Evolutionary conservation across 2,329 filamentous ascomycete species (phyloP).

Genomic region (Hypomyces perniciosus): DNA sequence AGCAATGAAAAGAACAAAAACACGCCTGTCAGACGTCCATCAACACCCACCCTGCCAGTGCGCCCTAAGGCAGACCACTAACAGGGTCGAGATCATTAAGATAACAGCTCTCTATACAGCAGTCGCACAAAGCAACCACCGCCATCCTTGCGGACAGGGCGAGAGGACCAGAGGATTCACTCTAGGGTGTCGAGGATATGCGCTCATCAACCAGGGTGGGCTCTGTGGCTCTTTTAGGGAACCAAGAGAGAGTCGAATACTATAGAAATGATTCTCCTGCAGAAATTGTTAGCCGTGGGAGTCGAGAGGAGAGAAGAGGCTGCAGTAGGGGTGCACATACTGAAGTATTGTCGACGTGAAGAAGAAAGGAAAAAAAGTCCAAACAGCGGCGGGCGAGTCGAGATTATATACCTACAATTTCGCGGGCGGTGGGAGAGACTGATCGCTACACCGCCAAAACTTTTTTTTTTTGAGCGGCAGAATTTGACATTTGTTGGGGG

Average conservation of each 20-base stretch:
- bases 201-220: conserved; percentile 91
- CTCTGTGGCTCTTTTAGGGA: conserved; percentile 89
- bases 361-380: conserved; percentile 43
- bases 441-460: conserved; percentile 10
- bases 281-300: conserved; percentile 18
- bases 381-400: conserved; percentile 24
- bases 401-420: conserved; percentile 26
- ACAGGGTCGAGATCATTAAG: conserved; percentile 87
- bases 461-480: conserved; percentile 13
- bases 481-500: neutral
- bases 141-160: conserved; percentile 57
- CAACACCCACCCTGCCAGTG: conserved; percentile 71
- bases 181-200: conserved; percentile 83
- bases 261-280: conserved; percentile 94
- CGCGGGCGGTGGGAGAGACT: conserved; percentile 6
- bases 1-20: conserved; percentile 52
- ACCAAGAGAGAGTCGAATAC: conserved; percentile 89
- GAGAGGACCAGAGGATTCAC: conserved; percentile 65
- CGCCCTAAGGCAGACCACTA: conserved; percentile 69
- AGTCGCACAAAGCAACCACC: conserved; percentile 28
- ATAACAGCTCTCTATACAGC: conserved; percentile 72
- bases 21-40: conserved; percentile 82
- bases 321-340: conserved; percentile 34
- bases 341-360: conserved; percentile 60
- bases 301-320: conserved; percentile 12